These are phyloP conservation scores for Brassica rapa DNA, from an alignment of 345 rosid species.

Conservation along the genomic window DNA sequence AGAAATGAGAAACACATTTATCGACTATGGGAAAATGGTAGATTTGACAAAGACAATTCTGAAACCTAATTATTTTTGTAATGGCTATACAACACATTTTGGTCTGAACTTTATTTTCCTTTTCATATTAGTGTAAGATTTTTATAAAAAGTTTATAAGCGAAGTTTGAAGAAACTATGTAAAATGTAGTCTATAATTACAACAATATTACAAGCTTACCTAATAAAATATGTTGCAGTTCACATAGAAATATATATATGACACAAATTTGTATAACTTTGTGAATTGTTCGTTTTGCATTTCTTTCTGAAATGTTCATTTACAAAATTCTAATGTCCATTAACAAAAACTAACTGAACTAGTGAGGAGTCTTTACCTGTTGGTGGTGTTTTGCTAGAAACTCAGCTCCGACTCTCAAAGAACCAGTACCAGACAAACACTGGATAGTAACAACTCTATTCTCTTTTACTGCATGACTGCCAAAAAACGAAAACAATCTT, in stretches of 20 bases:
- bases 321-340: background rate
- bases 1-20: conserved; percentile 34
- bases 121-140: conserved; percentile 16
- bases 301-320: background rate
- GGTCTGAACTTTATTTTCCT: background rate
- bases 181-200: background rate
- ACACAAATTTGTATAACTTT: background rate
- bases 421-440: conserved; percentile 92
- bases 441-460: conserved; percentile 76
- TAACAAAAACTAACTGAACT: background rate
- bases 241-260: background rate
- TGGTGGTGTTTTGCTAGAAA: conserved; percentile 76
- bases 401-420: conserved; percentile 89
- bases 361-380: conserved; percentile 38
- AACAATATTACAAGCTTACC: background rate
- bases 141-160: background rate
- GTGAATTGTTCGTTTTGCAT: background rate
- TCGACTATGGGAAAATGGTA: background rate
- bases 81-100: too few species aligned
- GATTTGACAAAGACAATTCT: background rate
- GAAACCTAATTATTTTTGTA: background rate
- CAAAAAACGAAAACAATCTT: conserved; percentile 3
- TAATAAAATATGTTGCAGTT: background rate
- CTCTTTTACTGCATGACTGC: conserved; percentile 66
- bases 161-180: background rate